Evolutionary conservation across 257 asterid species (phyloP).

Genomic region (Nicotiana paniculata): DNA sequence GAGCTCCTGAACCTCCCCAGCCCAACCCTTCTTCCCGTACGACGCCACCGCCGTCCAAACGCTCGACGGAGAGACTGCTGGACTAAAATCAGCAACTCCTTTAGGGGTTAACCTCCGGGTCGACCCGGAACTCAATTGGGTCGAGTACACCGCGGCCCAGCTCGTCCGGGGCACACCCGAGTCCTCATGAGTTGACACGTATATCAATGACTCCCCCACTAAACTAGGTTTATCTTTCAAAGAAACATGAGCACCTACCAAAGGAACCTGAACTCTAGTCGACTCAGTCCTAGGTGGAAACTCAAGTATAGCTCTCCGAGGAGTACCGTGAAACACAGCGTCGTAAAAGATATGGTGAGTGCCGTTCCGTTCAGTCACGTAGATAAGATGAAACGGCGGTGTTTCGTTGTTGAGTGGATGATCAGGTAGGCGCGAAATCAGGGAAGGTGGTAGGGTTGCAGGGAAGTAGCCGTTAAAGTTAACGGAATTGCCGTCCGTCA

Average conservation of each 20-base stretch:
- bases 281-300: slow-evolving; percentile 7
- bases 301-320: slow-evolving; percentile 25
- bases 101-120: slow-evolving; percentile 66
- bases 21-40: slow-evolving; percentile 64
- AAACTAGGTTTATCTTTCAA: slow-evolving; percentile 76
- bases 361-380: slow-evolving; percentile 78
- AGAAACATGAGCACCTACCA: slow-evolving; percentile 54
- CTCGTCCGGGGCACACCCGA: slow-evolving; percentile 68
- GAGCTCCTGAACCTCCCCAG: slow-evolving; percentile 71
- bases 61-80: slow-evolving; percentile 91
- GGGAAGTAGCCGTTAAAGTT: slow-evolving; percentile 78
- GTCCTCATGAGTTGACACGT: slow-evolving; percentile 77
- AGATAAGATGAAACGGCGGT: slow-evolving; percentile 31
- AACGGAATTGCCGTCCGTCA: slow-evolving; percentile 72
- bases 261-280: slow-evolving; percentile 37
- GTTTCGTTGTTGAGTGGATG: slow-evolving; percentile 4
- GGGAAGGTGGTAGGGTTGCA: slow-evolving; percentile 30
- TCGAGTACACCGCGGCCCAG: slow-evolving; percentile 88
- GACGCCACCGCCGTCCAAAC: slow-evolving; percentile 87
- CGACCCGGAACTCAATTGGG: slow-evolving; percentile 47
- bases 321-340: slow-evolving; percentile 14
- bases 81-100: slow-evolving; percentile 75
- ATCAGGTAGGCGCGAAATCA: slow-evolving; percentile 20
- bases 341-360: slow-evolving; percentile 52
- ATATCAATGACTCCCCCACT: slow-evolving; percentile 53